These are phyloP conservation scores for Piloderma croceum DNA, from an alignment of 768 basidiomycete species.

Conservation along the genomic window DNA sequence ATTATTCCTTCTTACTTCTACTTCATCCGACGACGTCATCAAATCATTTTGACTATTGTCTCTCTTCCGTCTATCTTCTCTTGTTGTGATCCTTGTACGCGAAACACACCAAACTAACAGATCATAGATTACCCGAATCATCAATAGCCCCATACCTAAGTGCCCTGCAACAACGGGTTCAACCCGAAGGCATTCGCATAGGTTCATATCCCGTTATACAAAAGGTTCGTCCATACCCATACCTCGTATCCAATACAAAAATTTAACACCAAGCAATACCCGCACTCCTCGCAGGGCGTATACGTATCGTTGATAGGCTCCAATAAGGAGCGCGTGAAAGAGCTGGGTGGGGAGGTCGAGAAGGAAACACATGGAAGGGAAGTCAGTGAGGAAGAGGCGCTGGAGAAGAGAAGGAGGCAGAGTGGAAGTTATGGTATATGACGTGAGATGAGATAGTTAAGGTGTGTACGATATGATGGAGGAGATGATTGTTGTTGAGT, in stretches of 20 bases:
- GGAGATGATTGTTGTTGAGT: too few species aligned
- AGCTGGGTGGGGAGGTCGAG: conserved; percentile 57
- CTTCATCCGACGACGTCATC: too few species aligned
- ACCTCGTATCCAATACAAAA: too few species aligned
- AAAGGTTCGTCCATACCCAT: too few species aligned
- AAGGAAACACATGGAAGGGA: conserved; percentile 50
- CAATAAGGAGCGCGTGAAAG: neutral
- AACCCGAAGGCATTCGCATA: conserved; percentile 70
- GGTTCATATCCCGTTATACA: too few species aligned
- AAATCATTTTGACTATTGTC: too few species aligned
- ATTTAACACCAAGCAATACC: too few species aligned
- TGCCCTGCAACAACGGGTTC: conserved; percentile 65
- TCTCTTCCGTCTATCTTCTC: conserved; percentile 1
- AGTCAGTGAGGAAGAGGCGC: conserved; percentile 62
- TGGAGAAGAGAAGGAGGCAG: conserved; percentile 37
- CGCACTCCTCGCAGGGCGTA: conserved; percentile 57
- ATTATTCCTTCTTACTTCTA: conserved; percentile 12
- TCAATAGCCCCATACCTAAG: conserved; percentile 81
- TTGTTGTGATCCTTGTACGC: conserved; percentile 1
- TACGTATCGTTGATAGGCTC: conserved; percentile 69
- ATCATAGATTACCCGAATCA: conserved; percentile 66
- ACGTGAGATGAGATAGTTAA: too few species aligned
- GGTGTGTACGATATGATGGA: too few species aligned
- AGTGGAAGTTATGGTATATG: neutral
- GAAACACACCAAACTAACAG: conserved; percentile 1